Evolutionary conservation across 2,329 filamentous ascomycete genomes (phyloP), one percentile per base, ranked within the genome.

Genomic region (Hymenoscyphus albidus): DNA sequence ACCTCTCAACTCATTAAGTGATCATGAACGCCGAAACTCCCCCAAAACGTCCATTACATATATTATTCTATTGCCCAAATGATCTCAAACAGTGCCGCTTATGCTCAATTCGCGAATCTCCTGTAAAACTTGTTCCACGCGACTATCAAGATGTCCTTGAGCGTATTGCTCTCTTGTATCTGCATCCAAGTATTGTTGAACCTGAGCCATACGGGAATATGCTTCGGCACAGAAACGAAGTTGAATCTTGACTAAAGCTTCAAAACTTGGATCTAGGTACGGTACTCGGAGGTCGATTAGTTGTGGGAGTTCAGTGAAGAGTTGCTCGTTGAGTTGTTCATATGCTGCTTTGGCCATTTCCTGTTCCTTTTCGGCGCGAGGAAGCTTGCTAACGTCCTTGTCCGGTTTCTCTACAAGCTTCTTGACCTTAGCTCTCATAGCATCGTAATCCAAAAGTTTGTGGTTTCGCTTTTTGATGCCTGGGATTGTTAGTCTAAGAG

Each of bases 211-310:
- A 58, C 95, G 85, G 67, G 89, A 93, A 79, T 99, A 99, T 1
- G 95, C 95, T 80, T 99, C 95, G 7, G 96, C 95, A 74, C 96
- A 99, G 81, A 99, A 99, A 44, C 95, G 85, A 73, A 99, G 79
- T 80, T 99, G 95, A 71, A 99, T 99, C 83, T 99, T 99, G 77
- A 99, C 95, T 61, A 99, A 87, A 0, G 96, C 95, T 79, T 99
- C 95, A 75, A 99, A 99, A 67, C 89, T 94, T 0, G 96, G 96
- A 74, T 99, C 95, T 64, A 99, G 86, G 76, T 99, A 99, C 0
- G 96, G 96, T 14, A 99, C 95, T 63, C 95, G 90, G 67, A 99
- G 84, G 75, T 99, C 95, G 77, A 99, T 98, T 62, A 99, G 85
- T 78, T 98, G 94, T 1, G 95, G 95, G 62, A 99, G 80, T 80